These are phyloP conservation scores for Castanea sativa DNA, from an alignment of 306 rosid species.

Conservation along the genomic window DNA sequence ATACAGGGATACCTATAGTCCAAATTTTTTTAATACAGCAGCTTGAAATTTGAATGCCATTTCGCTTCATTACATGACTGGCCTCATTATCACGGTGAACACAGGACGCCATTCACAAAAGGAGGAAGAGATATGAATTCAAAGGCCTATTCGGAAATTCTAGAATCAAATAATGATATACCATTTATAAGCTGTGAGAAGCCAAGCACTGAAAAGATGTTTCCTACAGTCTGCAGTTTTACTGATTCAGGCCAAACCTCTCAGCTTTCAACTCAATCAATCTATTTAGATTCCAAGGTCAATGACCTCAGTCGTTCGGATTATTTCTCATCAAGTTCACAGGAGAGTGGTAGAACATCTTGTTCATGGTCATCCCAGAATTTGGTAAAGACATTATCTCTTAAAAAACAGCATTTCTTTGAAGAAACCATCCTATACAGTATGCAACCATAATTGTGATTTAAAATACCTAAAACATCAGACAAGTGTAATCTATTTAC, in stretches of 20 bases:
- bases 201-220: slow-evolving; percentile 60
- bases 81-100: not conserved
- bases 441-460: not conserved
- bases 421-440: not conserved
- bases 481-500: too few relatives aligned
- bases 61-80: too few relatives aligned
- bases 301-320: slow-evolving; percentile 33
- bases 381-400: slow-evolving; percentile 41
- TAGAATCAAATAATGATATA: slow-evolving; percentile 67
- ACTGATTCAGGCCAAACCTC: slow-evolving; percentile 43
- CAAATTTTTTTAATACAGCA: too few relatives aligned
- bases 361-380: slow-evolving; percentile 59
- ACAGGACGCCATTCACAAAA: slow-evolving; percentile 42
- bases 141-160: slow-evolving; percentile 32
- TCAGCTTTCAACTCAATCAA: slow-evolving; percentile 60
- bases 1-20: too few relatives aligned
- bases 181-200: slow-evolving; percentile 81
- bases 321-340: slow-evolving; percentile 46
- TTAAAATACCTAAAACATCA: too few relatives aligned
- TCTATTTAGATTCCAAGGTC: slow-evolving; percentile 34
- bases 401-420: not conserved
- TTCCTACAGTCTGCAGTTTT: slow-evolving; percentile 47
- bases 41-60: not conserved
- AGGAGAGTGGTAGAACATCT: slow-evolving; percentile 49
- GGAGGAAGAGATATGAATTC: slow-evolving; percentile 34